Evolutionary conservation across 2,329 filamentous ascomycete genomes (phyloP), one percentile per base, ranked within the genome.

Genomic region (Diplodia intermedia): DNA sequence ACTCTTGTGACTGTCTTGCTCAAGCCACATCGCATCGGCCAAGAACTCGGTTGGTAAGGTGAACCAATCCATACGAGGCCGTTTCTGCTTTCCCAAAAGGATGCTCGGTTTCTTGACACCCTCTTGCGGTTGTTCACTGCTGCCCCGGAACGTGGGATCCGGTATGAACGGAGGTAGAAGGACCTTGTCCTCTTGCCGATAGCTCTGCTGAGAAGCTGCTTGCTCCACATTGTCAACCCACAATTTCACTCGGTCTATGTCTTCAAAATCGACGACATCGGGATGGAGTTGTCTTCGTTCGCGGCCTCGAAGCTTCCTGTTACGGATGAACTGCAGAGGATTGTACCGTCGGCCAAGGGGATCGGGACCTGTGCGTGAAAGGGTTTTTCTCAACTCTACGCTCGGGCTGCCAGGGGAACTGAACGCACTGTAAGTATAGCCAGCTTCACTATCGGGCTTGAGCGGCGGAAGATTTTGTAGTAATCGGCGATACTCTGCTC

Each of bases 21-120:
- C 93, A 26, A 96, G 81, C 95, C 95, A 99, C 74, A 94, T 92
- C 1, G 91, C 85, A 81, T 99, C 95, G 4, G 94, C 94, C 56
- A 98, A 82, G 78, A 97, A 86, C 76, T 98, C 94, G 67, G 91
- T 89, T 0, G 94, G 92, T 54, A 91, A 88, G 20, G 94, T 88
- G 49, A 88, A 86, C 95, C 95, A 98, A 75, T 97, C 93, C 29
- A 93, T 88, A 69, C 92, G 88, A 0, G 91, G 90, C 60, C 93
- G 87, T 14, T 83, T 81, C 18, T 60, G 26, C n/a, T 63, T 68
- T 36, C 66, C 66, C 23, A 56, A n/a, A 8, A 68, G 38, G 36
- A 68, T 36, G 29, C 66, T 68, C 1, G 52, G 38, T 9, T 38
- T 31, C 12, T 62, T 55, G 3, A 5, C 20, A n/a, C 62, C 49